phyloP scores from a whole-genome alignment of 495 filamentous ascomycete genomes.

The Penicillium riverlandense region DNA sequence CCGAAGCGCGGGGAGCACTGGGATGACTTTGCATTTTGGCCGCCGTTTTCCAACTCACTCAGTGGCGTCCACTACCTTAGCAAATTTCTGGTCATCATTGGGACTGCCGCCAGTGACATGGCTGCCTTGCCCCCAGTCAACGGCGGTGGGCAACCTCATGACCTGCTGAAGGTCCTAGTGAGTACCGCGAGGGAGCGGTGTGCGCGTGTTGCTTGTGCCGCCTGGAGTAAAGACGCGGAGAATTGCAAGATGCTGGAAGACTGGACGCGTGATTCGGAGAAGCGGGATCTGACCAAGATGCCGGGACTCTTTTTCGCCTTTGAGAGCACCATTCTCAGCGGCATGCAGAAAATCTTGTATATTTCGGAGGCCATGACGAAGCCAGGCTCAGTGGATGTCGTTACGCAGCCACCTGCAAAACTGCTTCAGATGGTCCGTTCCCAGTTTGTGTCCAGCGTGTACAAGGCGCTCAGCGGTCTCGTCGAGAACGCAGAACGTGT shows the following conservation, averaged over 20 bases:
- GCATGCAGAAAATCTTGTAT: constrained; percentile 92
- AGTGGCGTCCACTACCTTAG: constrained; percentile 81
- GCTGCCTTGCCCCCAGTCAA: constrained; percentile 60
- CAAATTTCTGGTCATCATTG: constrained; percentile 71
- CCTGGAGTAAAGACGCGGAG: constrained; percentile 85
- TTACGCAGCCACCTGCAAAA: constrained; percentile 75
- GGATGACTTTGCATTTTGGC: constrained; percentile 97
- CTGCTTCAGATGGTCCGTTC: constrained; percentile 76
- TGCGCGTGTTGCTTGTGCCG: constrained; percentile 67
- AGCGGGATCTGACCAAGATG: constrained; percentile 83
- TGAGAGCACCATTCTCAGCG: constrained; percentile 65
- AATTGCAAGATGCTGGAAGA: constrained; percentile 84
- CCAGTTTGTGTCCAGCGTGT: constrained; percentile 84
- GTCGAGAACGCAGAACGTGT: constrained; percentile 87
- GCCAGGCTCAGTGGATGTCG: constrained; percentile 60
- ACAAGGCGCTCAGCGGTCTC: constrained; percentile 87
- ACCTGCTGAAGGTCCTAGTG: constrained; percentile 64
- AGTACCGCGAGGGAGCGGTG: constrained; percentile 75
- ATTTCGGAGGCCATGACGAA: constrained; percentile 74
- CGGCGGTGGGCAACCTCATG: constrained; percentile 48
- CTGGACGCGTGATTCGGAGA: constrained; percentile 75
- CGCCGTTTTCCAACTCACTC: constrained; percentile 82
- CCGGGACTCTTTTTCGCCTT: constrained; percentile 73
- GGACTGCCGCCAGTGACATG: constrained; percentile 81
- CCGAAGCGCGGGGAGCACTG: constrained; percentile 71